A percentile compares a stretch with the other conserved stretches of the same genome.
Conservation (phyloP, 495 filamentous ascomycete species). For the Lichenothelia convexa region DNA sequence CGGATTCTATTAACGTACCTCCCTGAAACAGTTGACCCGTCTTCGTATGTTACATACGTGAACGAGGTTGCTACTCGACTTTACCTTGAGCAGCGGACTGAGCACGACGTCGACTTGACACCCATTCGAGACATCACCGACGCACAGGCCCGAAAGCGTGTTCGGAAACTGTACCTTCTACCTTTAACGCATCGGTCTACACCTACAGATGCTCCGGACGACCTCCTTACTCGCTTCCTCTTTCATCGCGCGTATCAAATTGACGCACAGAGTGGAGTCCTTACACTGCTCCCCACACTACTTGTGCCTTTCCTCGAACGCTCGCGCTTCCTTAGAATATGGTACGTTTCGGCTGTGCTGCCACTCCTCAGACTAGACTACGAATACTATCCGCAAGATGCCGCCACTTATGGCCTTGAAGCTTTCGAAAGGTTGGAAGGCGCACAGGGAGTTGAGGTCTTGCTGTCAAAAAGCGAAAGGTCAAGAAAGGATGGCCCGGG, state of each 20-base stretch:
- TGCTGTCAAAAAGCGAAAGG: constrained; percentile 39
- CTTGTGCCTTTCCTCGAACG: constrained; percentile 57
- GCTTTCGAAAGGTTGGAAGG: constrained; percentile 45
- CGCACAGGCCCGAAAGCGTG: constrained; percentile 44
- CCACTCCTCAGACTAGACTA: constrained; percentile 66
- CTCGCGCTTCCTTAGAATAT: constrained; percentile 44
- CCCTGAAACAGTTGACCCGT: constrained; percentile 55
- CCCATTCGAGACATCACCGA: constrained; percentile 43
- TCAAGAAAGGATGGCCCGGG: constrained; percentile 22
- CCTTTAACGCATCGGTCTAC: constrained; percentile 28
- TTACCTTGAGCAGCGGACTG: constrained; percentile 19
- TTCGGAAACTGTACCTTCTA: constrained; percentile 50
- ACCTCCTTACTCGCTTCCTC: constrained; percentile 50
- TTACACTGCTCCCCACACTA: constrained; percentile 52
- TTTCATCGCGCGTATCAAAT: constrained; percentile 58
- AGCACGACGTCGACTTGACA: constrained; percentile 33
- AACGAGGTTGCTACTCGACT: constrained; percentile 27
- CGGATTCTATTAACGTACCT: constrained; percentile 73
- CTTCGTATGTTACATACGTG: constrained; percentile 41
- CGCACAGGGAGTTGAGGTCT: constrained; percentile 40
- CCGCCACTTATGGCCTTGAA: constrained; percentile 34
- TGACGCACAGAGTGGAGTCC: constrained; percentile 59
- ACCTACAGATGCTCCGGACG: constrained; percentile 25
- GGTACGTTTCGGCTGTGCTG: constrained; percentile 62
- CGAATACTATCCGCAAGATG: constrained; percentile 56